Percentiles rank a stretch among this genome's conserved stretches.
phyloP scores from a whole-genome alignment of 139 green algal species.

The Tetradesmus obliquus region DNA sequence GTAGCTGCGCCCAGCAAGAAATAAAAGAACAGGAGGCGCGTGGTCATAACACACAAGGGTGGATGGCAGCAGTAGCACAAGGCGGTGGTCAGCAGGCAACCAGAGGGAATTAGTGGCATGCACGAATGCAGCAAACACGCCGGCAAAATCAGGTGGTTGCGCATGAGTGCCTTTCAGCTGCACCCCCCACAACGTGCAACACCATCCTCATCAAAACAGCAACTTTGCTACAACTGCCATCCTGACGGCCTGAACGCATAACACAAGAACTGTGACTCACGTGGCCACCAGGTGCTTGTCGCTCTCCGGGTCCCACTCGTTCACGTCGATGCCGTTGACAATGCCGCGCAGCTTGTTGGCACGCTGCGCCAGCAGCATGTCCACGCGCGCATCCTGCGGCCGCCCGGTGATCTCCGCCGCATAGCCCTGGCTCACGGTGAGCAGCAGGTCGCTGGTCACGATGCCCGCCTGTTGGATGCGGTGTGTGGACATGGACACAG shows the following conservation, averaged over 20 bases:
- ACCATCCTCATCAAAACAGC: no score
- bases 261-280: neutral
- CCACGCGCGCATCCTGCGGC: constrained; percentile 59
- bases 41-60: neutral
- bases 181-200: neutral
- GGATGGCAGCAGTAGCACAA: neutral
- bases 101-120: neutral
- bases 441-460: constrained; percentile 74
- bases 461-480: constrained; percentile 73
- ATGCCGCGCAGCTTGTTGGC: constrained; percentile 73
- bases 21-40: no score
- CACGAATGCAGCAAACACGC: no score
- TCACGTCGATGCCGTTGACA: constrained; percentile 90
- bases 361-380: constrained; percentile 65
- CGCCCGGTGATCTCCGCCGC: constrained; percentile 70
- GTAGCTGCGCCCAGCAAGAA: neutral
- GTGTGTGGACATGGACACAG: neutral
- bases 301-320: constrained; percentile 77
- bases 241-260: neutral
- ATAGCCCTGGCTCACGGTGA: constrained; percentile 86
- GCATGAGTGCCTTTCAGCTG: no score
- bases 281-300: constrained; percentile 70
- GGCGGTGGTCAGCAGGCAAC: neutral
- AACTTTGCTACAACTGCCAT: neutral
- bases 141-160: no score